Conservation (phyloP, 192 early-diverging fungal genomes). For the Irineochytrium annulatum region DNA sequence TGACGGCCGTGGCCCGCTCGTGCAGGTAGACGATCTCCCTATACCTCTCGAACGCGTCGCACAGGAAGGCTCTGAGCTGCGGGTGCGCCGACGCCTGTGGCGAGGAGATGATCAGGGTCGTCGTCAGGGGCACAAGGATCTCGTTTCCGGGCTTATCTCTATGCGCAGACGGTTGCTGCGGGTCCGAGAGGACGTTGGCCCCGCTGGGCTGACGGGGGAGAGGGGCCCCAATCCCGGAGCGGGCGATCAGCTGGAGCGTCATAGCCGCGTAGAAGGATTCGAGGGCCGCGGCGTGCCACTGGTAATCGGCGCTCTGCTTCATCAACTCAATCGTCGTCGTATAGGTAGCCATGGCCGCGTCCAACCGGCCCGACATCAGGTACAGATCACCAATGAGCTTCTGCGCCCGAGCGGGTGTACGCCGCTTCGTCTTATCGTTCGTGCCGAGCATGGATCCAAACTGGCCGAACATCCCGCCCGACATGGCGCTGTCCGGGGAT, state of each 20-base stretch:
- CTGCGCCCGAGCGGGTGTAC: constrained; percentile 66
- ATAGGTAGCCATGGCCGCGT: constrained; percentile 67
- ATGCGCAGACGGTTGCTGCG: not conserved
- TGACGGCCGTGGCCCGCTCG: constrained; percentile 34
- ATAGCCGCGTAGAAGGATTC: constrained; percentile 65
- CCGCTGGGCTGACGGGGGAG: not conserved
- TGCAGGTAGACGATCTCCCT: constrained; percentile 63
- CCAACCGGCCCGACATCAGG: constrained; percentile 66
- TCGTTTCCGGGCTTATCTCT: not conserved
- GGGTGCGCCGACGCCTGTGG: constrained; percentile 6
- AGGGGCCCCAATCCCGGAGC: constrained; percentile 59
- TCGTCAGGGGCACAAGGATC: constrained; percentile 12
- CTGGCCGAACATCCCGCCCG: constrained; percentile 1
- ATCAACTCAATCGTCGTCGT: constrained; percentile 59
- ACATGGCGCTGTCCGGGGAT: too few species aligned
- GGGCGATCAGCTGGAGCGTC: constrained; percentile 54
- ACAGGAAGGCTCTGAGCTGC: constrained; percentile 33
- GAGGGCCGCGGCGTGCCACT: constrained; percentile 72
- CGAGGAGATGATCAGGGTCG: constrained; percentile 15
- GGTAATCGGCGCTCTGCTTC: constrained; percentile 64
- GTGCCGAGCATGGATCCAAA: constrained; percentile 27
- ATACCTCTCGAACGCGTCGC: constrained; percentile 66
- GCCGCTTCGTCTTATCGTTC: constrained; percentile 47
- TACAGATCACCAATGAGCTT: constrained; percentile 74
- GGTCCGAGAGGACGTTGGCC: not conserved